Evolutionary conservation across 257 asterid genomes (phyloP), one percentile per base, ranked within the genome.

Genomic region (Solanum bulbocastanum): DNA sequence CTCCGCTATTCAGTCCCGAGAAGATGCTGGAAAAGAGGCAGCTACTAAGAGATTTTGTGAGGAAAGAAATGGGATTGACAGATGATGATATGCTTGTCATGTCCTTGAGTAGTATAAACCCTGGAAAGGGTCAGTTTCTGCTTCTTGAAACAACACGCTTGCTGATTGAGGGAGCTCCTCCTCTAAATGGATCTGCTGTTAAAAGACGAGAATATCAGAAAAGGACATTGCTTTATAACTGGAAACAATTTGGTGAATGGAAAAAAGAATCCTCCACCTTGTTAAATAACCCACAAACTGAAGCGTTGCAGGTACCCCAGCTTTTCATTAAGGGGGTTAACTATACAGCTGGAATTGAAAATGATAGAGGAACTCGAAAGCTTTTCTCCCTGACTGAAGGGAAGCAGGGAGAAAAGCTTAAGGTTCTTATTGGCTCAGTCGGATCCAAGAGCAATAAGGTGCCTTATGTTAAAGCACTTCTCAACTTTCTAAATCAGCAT

Each of bases 361-460:
- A 87, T 52, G 90, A 91, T 88, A 88, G 87, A 83, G 87, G 87
- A 86, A 71, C 22, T 83, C 90, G 93, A 66, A 92, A 90, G 88
- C 90, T 88, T 78, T 82, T 92, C 86, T 74, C 93, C 35, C 87
- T 87, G 68, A 87, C 44, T 22, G 88, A 52, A 68, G 91, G 83
- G 75, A 87, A 86, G 58, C 88, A 74, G 88, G 86, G 87, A 86
- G 90, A 87, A 89, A 91, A 91, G 88, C 90, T 97, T 60, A 97
- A 94, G 91, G 46, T 97, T 88, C 98, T 97, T 44, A 92, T 97
- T 46, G 99, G 99, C 85, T 96, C 99, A 12, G 99, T 97, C 0
- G 98, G 98, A 40, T 96, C 98, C 14, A 97, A 97, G 85, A 97
- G 99, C 89, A 97, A 95, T 88, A 97, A 97, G 90, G 98, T 91